Conservation (phyloP, 352 stramenopile species). For the Phytophthora chlamydospora region DNA sequence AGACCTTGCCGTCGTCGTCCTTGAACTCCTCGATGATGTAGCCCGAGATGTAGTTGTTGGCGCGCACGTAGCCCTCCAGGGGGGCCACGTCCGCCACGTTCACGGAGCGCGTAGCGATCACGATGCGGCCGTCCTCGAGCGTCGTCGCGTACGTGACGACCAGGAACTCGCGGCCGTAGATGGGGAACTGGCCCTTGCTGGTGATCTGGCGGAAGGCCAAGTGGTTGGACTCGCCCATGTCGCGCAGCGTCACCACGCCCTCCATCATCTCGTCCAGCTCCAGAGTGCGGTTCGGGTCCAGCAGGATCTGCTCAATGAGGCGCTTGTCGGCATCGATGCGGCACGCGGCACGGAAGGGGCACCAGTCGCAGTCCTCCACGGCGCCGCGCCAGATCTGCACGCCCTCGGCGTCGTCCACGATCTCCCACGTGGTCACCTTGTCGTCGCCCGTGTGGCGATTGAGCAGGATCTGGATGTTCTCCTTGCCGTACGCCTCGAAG, state of each 20-base stretch:
- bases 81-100: slow-evolving; percentile 48
- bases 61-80: slow-evolving; percentile 71
- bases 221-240: slow-evolving; percentile 54
- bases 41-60: slow-evolving; percentile 70
- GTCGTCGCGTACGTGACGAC: slow-evolving; percentile 66
- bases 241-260: slow-evolving; percentile 58
- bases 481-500: slow-evolving; percentile 64
- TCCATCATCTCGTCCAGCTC: slow-evolving; percentile 88
- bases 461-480: slow-evolving; percentile 73
- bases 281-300: slow-evolving; percentile 66
- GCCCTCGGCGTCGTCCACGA: slow-evolving; percentile 58
- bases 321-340: slow-evolving; percentile 62
- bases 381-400: slow-evolving; percentile 70
- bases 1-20: slow-evolving; percentile 49
- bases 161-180: slow-evolving; percentile 76
- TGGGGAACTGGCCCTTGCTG: slow-evolving; percentile 82
- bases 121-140: slow-evolving; percentile 56
- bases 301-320: slow-evolving; percentile 58
- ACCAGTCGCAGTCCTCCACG: slow-evolving; percentile 71
- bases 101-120: slow-evolving; percentile 76
- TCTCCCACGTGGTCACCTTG: slow-evolving; percentile 73
- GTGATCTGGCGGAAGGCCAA: slow-evolving; percentile 74
- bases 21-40: slow-evolving; percentile 78
- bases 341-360: slow-evolving; percentile 65
- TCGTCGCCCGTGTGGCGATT: slow-evolving; percentile 64